These are phyloP conservation scores for Peterozyma toletana DNA, from an alignment of 805 yeast genomes.

Conservation along the genomic window DNA sequence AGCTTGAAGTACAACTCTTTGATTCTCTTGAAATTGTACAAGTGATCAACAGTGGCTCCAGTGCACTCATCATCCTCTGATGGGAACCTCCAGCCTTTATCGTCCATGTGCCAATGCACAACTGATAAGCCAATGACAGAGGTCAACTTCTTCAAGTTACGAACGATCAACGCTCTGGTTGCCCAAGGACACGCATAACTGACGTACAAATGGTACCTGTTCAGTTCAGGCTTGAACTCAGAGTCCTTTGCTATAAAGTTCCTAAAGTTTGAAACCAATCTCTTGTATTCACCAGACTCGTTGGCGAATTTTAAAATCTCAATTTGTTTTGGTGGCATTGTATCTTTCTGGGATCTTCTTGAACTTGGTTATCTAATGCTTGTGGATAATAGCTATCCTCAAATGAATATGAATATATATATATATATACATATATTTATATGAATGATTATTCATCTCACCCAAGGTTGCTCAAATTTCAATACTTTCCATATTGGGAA, in stretches of 20 bases:
- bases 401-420: no score
- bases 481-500: no score
- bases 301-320: constrained; percentile 44
- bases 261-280: constrained; percentile 48
- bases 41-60: constrained; percentile 48
- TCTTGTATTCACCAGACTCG: constrained; percentile 47
- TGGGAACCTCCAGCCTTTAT: constrained; percentile 83
- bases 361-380: no score
- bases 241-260: constrained; percentile 52
- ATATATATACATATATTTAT: no score
- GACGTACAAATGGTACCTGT: constrained; percentile 82
- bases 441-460: no score
- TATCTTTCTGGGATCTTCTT: no score
- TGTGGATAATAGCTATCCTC: no score
- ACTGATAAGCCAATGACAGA: constrained; percentile 60
- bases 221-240: constrained; percentile 63
- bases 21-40: constrained; percentile 52
- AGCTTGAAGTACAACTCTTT: constrained; percentile 71
- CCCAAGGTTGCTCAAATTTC: no score
- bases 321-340: constrained; percentile 12
- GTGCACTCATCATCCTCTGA: constrained; percentile 36
- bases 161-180: constrained; percentile 69
- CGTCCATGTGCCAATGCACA: constrained; percentile 89
- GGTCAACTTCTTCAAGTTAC: constrained; percentile 69
- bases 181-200: constrained; percentile 97